These are phyloP conservation scores for Straminergon stramineum DNA, from an alignment of 225 moss, liverwort and hornwort species.

Conservation along the genomic window DNA sequence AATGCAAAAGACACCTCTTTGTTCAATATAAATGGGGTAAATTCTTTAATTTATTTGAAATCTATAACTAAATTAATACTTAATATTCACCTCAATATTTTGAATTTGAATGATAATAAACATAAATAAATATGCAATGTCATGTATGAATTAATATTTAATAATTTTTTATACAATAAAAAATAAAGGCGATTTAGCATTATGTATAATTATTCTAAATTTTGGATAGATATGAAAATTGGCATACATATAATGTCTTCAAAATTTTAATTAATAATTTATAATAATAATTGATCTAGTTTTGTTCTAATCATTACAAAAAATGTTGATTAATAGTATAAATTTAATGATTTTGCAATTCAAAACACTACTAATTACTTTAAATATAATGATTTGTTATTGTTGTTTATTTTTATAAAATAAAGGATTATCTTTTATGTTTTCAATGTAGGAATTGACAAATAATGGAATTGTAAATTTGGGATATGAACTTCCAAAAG, in stretches of 20 bases:
- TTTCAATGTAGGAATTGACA: not conserved
- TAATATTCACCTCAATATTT: not conserved
- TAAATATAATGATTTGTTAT: not conserved
- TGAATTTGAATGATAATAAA: not conserved
- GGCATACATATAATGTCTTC: no score
- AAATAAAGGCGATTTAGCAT: not conserved
- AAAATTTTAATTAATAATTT: not conserved
- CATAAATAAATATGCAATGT: not conserved
- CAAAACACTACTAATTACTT: no score
- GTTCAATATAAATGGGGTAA: not conserved
- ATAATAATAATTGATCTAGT: not conserved
- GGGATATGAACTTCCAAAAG: constrained; percentile 27
- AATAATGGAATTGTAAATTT: constrained; percentile 3
- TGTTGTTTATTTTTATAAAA: no score
- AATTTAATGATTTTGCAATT: no score
- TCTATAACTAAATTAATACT: not conserved
- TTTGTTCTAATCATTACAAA: not conserved
- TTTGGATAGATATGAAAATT: no score
- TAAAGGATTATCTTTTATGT: no score
- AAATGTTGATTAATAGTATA: no score
- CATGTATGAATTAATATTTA: not conserved
- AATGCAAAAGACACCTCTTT: not conserved
- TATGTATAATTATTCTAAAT: not conserved
- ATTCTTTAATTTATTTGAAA: not conserved
- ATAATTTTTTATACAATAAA: not conserved